Percentiles rank a stretch among this genome's conserved stretches.
phyloP scores from a whole-genome alignment of 2,329 filamentous ascomycete species.

The Arthrobotrys iridis region DNA sequence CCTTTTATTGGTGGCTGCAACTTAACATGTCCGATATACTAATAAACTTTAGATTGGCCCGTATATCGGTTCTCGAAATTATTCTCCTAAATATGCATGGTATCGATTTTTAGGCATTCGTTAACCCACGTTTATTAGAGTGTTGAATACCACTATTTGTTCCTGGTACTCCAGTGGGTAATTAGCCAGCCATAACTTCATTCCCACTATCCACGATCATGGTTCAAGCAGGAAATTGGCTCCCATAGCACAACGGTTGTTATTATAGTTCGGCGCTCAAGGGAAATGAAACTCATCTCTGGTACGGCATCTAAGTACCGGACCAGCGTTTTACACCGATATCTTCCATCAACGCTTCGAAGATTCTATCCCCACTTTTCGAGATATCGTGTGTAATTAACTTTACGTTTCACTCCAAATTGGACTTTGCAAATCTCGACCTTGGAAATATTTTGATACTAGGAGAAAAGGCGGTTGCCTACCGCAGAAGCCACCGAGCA shows the following conservation, averaged over 20 bases:
- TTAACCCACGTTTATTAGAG: constrained; percentile 53
- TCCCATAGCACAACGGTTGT: constrained; percentile 33
- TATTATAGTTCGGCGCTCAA: constrained; percentile 53
- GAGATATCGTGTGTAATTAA: constrained; percentile 32
- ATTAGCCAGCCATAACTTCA: constrained; percentile 47
- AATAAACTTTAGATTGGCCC: constrained; percentile 53
- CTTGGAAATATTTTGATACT: constrained; percentile 34
- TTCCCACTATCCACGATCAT: constrained; percentile 52
- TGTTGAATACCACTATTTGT: constrained; percentile 23
- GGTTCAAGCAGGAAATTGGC: constrained; percentile 52
- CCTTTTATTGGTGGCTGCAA: constrained; percentile 48
- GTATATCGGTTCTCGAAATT: constrained; percentile 50
- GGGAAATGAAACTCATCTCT: constrained; percentile 55
- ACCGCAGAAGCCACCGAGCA: constrained; percentile 34
- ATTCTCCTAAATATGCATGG: constrained; percentile 50
- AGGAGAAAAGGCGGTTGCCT: constrained; percentile 38
- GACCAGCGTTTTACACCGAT: constrained; percentile 31
- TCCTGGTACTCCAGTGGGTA: constrained; percentile 23
- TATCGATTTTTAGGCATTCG: constrained; percentile 40
- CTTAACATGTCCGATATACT: constrained; percentile 34
- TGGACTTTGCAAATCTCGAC: constrained; percentile 47
- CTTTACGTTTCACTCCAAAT: constrained; percentile 53
- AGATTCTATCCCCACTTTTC: constrained; percentile 12
- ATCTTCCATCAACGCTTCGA: background rate
- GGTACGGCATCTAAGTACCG: constrained; percentile 43